Percentiles rank a stretch among this genome's conserved stretches.
Conservation (phyloP, 208 protist species). For the Trypanosoma vivax region DNA sequence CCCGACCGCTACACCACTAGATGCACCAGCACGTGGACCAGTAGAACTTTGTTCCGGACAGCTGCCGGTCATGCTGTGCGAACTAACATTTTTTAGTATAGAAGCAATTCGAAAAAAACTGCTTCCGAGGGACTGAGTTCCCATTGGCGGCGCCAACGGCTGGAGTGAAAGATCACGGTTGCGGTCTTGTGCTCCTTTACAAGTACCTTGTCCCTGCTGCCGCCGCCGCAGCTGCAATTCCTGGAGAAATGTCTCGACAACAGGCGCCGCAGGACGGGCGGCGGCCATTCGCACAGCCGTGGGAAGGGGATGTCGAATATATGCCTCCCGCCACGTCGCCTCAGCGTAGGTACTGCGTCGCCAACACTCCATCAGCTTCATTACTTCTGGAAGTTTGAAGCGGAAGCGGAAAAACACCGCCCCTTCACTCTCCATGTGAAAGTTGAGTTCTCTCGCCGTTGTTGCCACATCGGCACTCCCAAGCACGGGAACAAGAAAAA, state of each 20-base stretch:
- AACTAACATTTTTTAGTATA: constrained; percentile 5
- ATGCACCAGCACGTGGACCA: background rate
- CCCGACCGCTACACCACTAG: background rate
- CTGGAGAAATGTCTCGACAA: constrained; percentile 20
- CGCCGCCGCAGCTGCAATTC: constrained; percentile 8
- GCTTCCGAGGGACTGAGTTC: constrained; percentile 1
- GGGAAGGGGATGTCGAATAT: constrained; percentile 36
- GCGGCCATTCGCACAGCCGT: constrained; percentile 9
- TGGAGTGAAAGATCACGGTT: background rate
- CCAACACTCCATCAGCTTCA: constrained; percentile 41
- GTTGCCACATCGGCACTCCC: background rate
- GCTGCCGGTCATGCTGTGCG: background rate
- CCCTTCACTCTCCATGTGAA: background rate
- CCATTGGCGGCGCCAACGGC: background rate
- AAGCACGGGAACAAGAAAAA: constrained; percentile 16
- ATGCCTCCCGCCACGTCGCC: constrained; percentile 13
- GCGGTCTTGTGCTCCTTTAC: background rate
- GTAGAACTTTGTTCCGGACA: background rate
- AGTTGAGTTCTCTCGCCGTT: constrained; percentile 2
- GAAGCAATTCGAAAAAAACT: constrained; percentile 15
- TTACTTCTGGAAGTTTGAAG: constrained; percentile 40
- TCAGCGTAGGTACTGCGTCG: constrained; percentile 39
- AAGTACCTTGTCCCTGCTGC: too few relatives aligned
- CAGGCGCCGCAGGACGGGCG: constrained; percentile 5
- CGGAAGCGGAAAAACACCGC: constrained; percentile 15